Base-by-base conservation (phyloP, 108 stramenopile genomes). In the Pseudonitzschia multiseries region DNA sequence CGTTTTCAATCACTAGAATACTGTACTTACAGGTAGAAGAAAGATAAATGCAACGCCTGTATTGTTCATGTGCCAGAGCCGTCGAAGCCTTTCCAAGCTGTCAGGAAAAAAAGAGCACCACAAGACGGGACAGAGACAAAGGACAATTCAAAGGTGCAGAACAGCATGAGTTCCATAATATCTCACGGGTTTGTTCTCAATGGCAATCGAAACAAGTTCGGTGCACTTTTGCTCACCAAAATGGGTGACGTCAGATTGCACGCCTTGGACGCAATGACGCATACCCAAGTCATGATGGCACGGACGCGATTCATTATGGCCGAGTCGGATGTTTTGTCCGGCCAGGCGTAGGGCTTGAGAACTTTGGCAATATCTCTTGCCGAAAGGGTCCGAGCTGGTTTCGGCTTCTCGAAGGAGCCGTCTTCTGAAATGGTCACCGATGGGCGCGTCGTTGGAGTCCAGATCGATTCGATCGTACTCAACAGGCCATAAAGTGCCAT, bases 261-360 rank as follows among this genome's bases (percentile, higher is more conserved):
- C 28, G 79, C 84, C 82, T 99, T 99, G 79, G 87, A 74, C 13
- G 69, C 28, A 48, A 82, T 77, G 42, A 99, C 97, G 79, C 88
- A 96, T 0, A 97, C 70, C 98, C 98, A 99, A 2, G 97, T 98
- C 56, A 89, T 40, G 31, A 91, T 84, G 51, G 93, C 93, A 33
- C 96, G 94, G 12, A 86, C 68, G 31, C 96, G 85, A 83, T 97
- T 96, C 57, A 87, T 57, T 44, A 83, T 65, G 20, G 96, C 96
- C 12, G 90, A 90, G 2, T 64, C 46, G n/a, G 87, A 75, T 6
- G 90, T 95, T 26, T 75, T 82, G 63, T 93, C 84, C 21, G 98
- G 98, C 98, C 98, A 98, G 80, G 97, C 95, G 80, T 98, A 98
- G 0, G 98, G 98, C 69, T 94, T 89, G 29, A 94, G 80, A 54